These are phyloP conservation scores for Spinellus fusiger DNA, from an alignment of 192 early-diverging fungal genomes.

Conservation along the genomic window DNA sequence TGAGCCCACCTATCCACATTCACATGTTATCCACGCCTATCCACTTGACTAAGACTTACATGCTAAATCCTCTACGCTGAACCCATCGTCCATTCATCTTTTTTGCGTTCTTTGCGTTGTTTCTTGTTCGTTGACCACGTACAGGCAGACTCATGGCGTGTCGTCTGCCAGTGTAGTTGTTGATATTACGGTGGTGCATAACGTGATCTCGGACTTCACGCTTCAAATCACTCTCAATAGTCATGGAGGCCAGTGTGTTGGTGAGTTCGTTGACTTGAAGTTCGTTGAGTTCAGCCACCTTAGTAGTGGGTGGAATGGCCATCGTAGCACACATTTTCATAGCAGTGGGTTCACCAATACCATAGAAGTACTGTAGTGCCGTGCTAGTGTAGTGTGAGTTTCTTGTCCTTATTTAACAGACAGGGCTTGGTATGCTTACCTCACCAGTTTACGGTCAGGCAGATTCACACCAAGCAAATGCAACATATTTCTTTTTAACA, in stretches of 20 bases:
- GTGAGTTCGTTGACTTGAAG: conserved; percentile 82
- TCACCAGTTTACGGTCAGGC: conserved; percentile 82
- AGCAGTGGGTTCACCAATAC: conserved; percentile 76
- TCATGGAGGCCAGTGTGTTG: conserved; percentile 82
- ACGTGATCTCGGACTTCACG: conserved; percentile 66
- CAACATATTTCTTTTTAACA: conserved; percentile 49
- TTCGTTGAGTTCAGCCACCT: conserved; percentile 84
- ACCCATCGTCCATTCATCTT: conserved; percentile 71
- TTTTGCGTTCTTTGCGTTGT: conserved; percentile 84
- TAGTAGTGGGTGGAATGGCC: conserved; percentile 79
- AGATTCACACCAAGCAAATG: conserved; percentile 93
- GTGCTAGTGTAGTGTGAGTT: conserved; percentile 35
- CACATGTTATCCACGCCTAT: not conserved
- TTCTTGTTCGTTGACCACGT: conserved; percentile 80
- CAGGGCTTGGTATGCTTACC: conserved; percentile 8
- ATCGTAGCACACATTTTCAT: conserved; percentile 73
- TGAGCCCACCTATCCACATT: conserved; percentile 18
- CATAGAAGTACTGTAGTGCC: conserved; percentile 85
- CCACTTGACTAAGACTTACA: conserved; percentile 10
- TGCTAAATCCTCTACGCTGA: conserved; percentile 28
- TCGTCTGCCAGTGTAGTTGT: conserved; percentile 73
- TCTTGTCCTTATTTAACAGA: conserved; percentile 12
- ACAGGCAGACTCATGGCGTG: conserved; percentile 87
- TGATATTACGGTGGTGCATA: conserved; percentile 64
- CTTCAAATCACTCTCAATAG: conserved; percentile 74